These are phyloP conservation scores for Misopates orontium DNA, from an alignment of 257 asterid species.

Conservation along the genomic window DNA sequence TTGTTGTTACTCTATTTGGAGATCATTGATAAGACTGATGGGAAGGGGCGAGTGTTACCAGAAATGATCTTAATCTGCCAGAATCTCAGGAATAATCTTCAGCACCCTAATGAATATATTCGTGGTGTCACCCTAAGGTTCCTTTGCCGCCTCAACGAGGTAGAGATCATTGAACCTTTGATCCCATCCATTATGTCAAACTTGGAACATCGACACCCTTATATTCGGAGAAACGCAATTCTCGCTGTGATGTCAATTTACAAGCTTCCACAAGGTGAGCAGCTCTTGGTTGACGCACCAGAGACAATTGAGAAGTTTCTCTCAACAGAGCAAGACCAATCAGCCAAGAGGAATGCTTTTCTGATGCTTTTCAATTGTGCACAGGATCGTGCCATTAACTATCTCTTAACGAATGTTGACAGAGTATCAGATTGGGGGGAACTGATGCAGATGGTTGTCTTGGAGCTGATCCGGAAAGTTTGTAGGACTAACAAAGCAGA, in stretches of 20 bases:
- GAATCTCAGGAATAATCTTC: conserved; percentile 82
- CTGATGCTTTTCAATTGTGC: conserved; percentile 90
- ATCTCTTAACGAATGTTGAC: conserved; percentile 74
- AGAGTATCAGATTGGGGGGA: conserved; percentile 89
- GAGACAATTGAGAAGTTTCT: conserved; percentile 88
- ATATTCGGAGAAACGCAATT: conserved; percentile 78
- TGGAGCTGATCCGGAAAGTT: conserved; percentile 86
- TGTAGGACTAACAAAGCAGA: conserved; percentile 88
- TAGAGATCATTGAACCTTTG: conserved; percentile 83
- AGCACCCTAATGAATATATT: conserved; percentile 89
- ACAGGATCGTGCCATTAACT: conserved; percentile 83
- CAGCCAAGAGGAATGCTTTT: conserved; percentile 93
- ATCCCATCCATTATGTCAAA: conserved; percentile 77
- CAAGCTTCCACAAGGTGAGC: conserved; percentile 92
- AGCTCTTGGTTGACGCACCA: conserved; percentile 93
- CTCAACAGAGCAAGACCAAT: conserved; percentile 75
- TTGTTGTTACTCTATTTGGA: conserved; percentile 74
- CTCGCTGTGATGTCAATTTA: conserved; percentile 83
- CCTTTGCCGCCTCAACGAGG: conserved; percentile 88
- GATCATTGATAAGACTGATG: conserved; percentile 84
- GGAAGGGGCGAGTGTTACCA: conserved; percentile 73
- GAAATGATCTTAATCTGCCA: conserved; percentile 95
- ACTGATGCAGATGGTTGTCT: conserved; percentile 84
- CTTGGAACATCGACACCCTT: conserved; percentile 90
- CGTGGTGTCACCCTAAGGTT: conserved; percentile 91